Base-by-base conservation (phyloP, 805 yeast species). In the Pichia cephalocereana region DNA sequence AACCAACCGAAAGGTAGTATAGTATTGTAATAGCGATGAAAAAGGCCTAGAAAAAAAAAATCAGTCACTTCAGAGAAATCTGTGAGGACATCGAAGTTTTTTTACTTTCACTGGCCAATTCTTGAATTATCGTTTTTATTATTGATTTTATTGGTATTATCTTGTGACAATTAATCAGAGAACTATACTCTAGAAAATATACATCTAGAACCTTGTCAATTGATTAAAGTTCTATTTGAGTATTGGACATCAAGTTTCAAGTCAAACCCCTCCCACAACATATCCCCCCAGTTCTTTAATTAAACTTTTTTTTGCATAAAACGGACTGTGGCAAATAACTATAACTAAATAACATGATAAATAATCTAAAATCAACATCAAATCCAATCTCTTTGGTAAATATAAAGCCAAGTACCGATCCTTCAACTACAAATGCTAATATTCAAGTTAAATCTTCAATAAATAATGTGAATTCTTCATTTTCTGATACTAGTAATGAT, bases 351-450 rank as follows among this genome's bases (percentile, higher is more conserved):
- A 31, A 11, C 12, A 41, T 17, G 17, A 23, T 31, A n/a, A 41
- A 41, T 14, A 31, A 8, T 23, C 28, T 8, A 26, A 27, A 23
- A 15, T 10, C 17, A 2, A 10, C 40, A 14, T 12, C 28, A 6
- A 48, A 48, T 38, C 51, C 51, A 2, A 38, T 45, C 5, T 44
- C 51, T 8, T 27, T 45, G 11, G 40, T 48, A 4, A 42, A 41
- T 9, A 4, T 27, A 4, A 30, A 41, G 14, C 18, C 41, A 6
- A 38, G 37, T 19, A 15, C 41, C 1, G 47, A 41, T 27, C 43
- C 46, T 12, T 31, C 48, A 15, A 27, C 48, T 4, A 48, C 48
- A 8, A 18, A 17, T 18, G 41, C 48, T 11, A 48, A 45, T 23
- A 10, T 48, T 6, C 44, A 48, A 17, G 45, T 38, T 5, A 23